Conservation (phyloP, 2,329 filamentous ascomycete species). For the Fusarium agapanthi region DNA sequence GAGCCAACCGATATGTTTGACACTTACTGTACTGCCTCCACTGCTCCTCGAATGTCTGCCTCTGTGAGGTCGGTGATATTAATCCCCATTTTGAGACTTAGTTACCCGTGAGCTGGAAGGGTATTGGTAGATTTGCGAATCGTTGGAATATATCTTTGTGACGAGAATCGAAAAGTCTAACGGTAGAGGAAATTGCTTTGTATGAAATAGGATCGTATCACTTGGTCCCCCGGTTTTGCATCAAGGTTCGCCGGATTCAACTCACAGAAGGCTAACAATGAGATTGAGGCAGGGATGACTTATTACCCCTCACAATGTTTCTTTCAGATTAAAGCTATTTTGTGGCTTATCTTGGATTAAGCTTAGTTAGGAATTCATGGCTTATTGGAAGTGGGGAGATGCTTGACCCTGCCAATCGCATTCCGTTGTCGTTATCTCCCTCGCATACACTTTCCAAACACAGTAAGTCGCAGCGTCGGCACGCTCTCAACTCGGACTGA, state of each 20-base stretch:
- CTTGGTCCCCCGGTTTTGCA: no score
- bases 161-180: no score
- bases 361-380: background rate
- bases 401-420: background rate
- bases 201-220: no score
- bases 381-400: background rate
- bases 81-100: conserved; percentile 54
- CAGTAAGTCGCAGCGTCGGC: background rate
- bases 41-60: conserved; percentile 69
- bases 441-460: background rate
- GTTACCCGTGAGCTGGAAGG: no score
- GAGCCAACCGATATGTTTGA: background rate
- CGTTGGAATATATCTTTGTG: background rate
- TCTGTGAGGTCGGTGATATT: conserved; percentile 64
- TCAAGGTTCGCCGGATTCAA: background rate
- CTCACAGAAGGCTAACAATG: background rate
- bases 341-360: background rate
- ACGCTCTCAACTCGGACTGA: background rate
- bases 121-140: background rate
- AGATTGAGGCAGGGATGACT: background rate
- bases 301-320: background rate
- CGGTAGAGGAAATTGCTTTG: background rate
- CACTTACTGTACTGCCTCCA: conserved; percentile 67
- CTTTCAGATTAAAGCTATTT: no score
- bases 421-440: background rate